Conservation (phyloP, 2,329 filamentous ascomycete species). For the Gliomastix tumulicola region DNA sequence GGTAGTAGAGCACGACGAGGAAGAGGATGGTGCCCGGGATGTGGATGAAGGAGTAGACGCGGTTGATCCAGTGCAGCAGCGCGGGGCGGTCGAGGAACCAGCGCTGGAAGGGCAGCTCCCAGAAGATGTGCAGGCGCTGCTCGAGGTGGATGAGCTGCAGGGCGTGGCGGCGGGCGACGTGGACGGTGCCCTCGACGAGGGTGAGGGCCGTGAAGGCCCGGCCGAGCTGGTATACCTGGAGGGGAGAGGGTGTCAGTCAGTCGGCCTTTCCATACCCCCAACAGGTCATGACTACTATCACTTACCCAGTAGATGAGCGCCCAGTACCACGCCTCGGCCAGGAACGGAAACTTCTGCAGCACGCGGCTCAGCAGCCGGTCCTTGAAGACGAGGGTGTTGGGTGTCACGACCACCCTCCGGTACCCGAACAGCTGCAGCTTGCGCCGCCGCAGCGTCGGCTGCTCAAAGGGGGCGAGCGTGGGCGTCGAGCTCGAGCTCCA, state of each 20-base stretch:
- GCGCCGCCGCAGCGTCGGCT: slow-evolving; percentile 19
- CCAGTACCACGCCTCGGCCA: slow-evolving; percentile 74
- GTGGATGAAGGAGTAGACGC: slow-evolving; percentile 70
- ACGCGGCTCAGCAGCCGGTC: slow-evolving; percentile 17
- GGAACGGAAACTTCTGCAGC: slow-evolving; percentile 50
- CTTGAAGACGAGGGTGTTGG: slow-evolving; percentile 22
- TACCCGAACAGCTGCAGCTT: slow-evolving; percentile 23
- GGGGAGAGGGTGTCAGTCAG: background rate
- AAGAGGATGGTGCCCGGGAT: slow-evolving; percentile 72
- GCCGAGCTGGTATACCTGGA: slow-evolving; percentile 65
- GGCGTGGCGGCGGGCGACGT: slow-evolving; percentile 62
- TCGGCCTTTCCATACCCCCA: too few relatives aligned
- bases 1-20: slow-evolving; percentile 56
- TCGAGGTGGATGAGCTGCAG: slow-evolving; percentile 63
- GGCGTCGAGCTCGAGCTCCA: slow-evolving; percentile 14
- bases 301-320: slow-evolving; percentile 69
- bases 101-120: slow-evolving; percentile 54
- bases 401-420: slow-evolving; percentile 18
- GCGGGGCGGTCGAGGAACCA: slow-evolving; percentile 41
- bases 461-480: slow-evolving; percentile 15
- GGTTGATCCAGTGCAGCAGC: slow-evolving; percentile 63
- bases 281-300: too few relatives aligned
- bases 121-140: slow-evolving; percentile 56
- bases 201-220: slow-evolving; percentile 66
- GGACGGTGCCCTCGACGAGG: slow-evolving; percentile 59